Evolutionary conservation across 768 basidiomycete genomes (phyloP), one percentile per base, ranked within the genome.

Genomic region (Fomitopsis pulvina): DNA sequence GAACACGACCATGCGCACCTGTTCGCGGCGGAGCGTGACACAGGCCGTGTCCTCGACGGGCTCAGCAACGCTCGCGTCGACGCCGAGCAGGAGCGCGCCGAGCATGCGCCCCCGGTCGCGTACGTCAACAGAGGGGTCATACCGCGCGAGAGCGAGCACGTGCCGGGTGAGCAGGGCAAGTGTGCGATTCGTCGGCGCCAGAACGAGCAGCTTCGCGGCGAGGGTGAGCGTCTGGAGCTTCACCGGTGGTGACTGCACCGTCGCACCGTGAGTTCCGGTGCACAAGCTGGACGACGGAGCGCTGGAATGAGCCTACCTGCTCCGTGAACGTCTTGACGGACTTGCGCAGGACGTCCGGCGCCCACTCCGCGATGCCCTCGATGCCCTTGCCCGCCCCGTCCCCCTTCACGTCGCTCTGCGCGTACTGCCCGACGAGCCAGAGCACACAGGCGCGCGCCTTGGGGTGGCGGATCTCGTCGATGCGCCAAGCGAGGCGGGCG

Each of bases 361-460:
- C 90, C 90, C 89, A 94, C 26, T 76, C 73, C 4, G 72, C 81
- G 7, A 92, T 66, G 14, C 82, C 83, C 45, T 80, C 77, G 2
- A 78, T 71, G 7, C 48, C 71, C 65, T 16, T 66, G 55, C 34
- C 57, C 41, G 30, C 27, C 4, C 57, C 57, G 47, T 52, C 52
- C 28, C 49, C 40, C 28, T 49, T 22, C 58, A 60, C 34, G 66
- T 64, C 6, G 74, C 83, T 77, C 12, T 74, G 74, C 16, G 87
- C 79, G 61, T 91, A 91, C 63, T 96, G 92, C 0, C 95, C 94
- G 0, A 92, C 92, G 0, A 97, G 78, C 92, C 95, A 96, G 22
- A 92, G 69, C 1, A 97, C 82, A 57, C 88, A 92, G 0, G 94
- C 92, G 26, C 90, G 72, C 1, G 94, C 92, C 58, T 82, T 78